Percentiles rank a stretch among this genome's conserved stretches.
Conservation (phyloP, 768 basidiomycete species). For the Chalciporus chontae region DNA sequence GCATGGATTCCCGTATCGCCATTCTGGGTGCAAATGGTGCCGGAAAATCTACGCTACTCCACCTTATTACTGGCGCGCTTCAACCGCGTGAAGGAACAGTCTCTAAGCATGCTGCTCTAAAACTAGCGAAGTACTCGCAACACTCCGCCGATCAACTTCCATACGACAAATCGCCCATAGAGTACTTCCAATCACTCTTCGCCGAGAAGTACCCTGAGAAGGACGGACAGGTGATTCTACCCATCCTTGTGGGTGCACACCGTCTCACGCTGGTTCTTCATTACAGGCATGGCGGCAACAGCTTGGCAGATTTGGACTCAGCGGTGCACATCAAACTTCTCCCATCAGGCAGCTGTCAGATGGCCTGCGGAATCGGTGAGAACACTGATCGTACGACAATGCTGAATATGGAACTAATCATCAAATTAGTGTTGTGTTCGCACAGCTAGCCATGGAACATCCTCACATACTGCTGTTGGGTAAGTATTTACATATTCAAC, state of each 20-base stretch:
- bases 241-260: conserved; percentile 5
- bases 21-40: conserved; percentile 97
- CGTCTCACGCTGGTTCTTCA: conserved; percentile 10
- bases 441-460: conserved; percentile 95
- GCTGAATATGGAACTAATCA: conserved; percentile 12
- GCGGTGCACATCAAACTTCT: conserved; percentile 88
- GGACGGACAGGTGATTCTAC: conserved; percentile 57
- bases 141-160: conserved; percentile 98
- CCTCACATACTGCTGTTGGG: conserved; percentile 90
- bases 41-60: conserved; percentile 88
- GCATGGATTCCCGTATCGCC: conserved; percentile 93
- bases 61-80: conserved; percentile 81
- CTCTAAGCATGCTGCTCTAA: conserved; percentile 84
- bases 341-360: conserved; percentile 95
- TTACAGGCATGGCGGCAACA: conserved; percentile 88
- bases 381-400: conserved; percentile 7
- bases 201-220: conserved; percentile 87
- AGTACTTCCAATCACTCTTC: conserved; percentile 88
- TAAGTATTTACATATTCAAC: conserved; percentile 31
- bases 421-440: conserved; percentile 78
- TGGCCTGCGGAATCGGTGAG: conserved; percentile 90
- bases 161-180: conserved; percentile 85
- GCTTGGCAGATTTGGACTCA: conserved; percentile 93
- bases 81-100: conserved; percentile 83
- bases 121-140: conserved; percentile 98